Conservation (phyloP, 108 stramenopile species). For the Pseudonitzschia multiseries region DNA sequence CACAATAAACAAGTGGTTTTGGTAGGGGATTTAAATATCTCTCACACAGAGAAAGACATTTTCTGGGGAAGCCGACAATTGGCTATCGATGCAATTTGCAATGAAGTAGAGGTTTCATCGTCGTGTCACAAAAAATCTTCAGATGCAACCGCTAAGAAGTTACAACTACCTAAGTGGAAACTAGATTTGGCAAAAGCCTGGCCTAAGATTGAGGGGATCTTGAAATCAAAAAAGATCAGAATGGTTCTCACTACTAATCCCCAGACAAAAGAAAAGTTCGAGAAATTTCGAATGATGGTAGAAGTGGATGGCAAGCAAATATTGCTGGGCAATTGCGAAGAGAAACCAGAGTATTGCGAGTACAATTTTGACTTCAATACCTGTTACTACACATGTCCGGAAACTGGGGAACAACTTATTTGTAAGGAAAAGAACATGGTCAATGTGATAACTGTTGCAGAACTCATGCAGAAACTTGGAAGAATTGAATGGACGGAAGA, state of each 20-base stretch:
- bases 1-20: slow-evolving; percentile 71
- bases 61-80: slow-evolving; percentile 66
- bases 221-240: slow-evolving; percentile 61
- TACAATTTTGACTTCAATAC: slow-evolving; percentile 53
- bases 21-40: slow-evolving; percentile 88
- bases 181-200: slow-evolving; percentile 57
- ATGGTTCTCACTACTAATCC: slow-evolving; percentile 72
- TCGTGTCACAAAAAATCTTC: background rate
- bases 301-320: slow-evolving; percentile 46
- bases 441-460: slow-evolving; percentile 50
- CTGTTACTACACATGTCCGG: slow-evolving; percentile 42
- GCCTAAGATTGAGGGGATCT: slow-evolving; percentile 46
- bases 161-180: slow-evolving; percentile 64
- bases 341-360: slow-evolving; percentile 48
- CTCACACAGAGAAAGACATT: slow-evolving; percentile 54
- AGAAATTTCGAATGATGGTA: slow-evolving; percentile 73
- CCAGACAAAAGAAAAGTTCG: slow-evolving; percentile 62
- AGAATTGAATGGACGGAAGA: slow-evolving; percentile 63
- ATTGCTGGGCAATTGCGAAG: slow-evolving; percentile 67
- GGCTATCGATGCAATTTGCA: slow-evolving; percentile 55
- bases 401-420: slow-evolving; percentile 32
- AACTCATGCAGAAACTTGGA: slow-evolving; percentile 74
- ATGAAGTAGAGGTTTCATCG: slow-evolving; percentile 21
- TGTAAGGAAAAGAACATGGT: slow-evolving; percentile 56
- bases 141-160: background rate